phyloP scores from a whole-genome alignment of 257 asterid species.

The Solanum neorickii region DNA sequence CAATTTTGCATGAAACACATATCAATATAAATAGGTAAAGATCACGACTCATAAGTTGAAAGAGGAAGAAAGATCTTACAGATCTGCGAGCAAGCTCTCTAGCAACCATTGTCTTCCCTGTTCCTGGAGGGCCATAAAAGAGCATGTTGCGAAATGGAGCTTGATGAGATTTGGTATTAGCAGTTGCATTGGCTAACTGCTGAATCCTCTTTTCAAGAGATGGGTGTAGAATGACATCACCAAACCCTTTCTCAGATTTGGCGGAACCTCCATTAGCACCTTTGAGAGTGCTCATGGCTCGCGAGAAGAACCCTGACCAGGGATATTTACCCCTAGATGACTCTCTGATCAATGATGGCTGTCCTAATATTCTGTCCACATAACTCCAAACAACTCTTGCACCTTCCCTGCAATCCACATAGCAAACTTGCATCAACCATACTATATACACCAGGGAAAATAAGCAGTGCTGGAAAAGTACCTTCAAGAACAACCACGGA shows the following conservation, averaged over 20 bases:
- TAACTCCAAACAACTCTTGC: conserved; percentile 92
- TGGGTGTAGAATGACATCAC: conserved; percentile 81
- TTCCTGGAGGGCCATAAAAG: conserved; percentile 95
- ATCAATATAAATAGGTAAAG: neutral
- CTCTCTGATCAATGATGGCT: conserved; percentile 90
- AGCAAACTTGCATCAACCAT: neutral
- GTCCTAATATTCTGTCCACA: conserved; percentile 92
- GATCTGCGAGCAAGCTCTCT: conserved; percentile 95
- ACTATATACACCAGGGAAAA: neutral
- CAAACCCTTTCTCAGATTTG: conserved; percentile 49
- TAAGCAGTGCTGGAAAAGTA: neutral
- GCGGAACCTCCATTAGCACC: conserved; percentile 33
- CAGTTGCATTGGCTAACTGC: conserved; percentile 76
- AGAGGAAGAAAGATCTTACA: conserved; percentile 27
- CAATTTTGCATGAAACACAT: neutral
- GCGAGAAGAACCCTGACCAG: conserved; percentile 78
- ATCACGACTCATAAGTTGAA: neutral
- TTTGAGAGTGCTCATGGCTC: conserved; percentile 31
- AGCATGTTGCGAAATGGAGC: conserved; percentile 97
- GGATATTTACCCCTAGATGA: conserved; percentile 94
- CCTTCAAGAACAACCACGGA: neutral
- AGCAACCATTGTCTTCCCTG: conserved; percentile 98
- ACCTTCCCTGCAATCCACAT: conserved; percentile 67
- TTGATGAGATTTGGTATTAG: conserved; percentile 77
- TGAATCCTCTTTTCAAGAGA: conserved; percentile 70